Evolutionary conservation across 177 flowering plant genomes (phyloP), one percentile per base, ranked within the genome.

Genomic region (Vitis hybrid): DNA sequence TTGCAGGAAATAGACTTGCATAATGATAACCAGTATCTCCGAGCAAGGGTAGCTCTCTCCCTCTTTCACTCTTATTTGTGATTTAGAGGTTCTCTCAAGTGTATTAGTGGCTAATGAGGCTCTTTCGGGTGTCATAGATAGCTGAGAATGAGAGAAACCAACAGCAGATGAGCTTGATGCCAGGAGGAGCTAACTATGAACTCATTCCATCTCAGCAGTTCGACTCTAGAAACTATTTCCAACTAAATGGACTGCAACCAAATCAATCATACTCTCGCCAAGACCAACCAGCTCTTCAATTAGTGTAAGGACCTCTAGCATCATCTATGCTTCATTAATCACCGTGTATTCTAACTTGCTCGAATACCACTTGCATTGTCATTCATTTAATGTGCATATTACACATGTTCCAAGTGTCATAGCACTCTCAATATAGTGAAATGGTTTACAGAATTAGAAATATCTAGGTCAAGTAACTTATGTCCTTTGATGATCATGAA

Each of bases 1-100:
- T 49, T 76, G 84, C 89, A 93, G 98, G 98, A 93, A 75, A 75
- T 85, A 29, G 97, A 90, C 34, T 80, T 93, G 84, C 92, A 90
- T 67, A 86, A 92, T 74, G 83, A 81, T 67, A 94, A 92, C 69
- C 89, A 90, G 76, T 89, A 84, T 74, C 97, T 94, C 26, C 83
- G 96, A 75, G 87, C 96, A 55, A 89, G 83, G 89, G 97, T 91
- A 5, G 56, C n/a, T 59, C 52, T 65, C 59, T 65, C 48, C 67
- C 61, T 34, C 73, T 34, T 63, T 66, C 63, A 18, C 45, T 73
- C 62, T 54, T 71, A 45, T 22, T n/a, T 63, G 51, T 34, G 29
- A 13, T 10, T 56, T 20, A 18, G 10, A 59, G 9, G 22, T 7
- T 19, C 14, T 52, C 14, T 6, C 11, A 20, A 11, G 26, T 11